Evolutionary conservation across 768 basidiomycete species (phyloP).

Genomic region (Epithele typhae): DNA sequence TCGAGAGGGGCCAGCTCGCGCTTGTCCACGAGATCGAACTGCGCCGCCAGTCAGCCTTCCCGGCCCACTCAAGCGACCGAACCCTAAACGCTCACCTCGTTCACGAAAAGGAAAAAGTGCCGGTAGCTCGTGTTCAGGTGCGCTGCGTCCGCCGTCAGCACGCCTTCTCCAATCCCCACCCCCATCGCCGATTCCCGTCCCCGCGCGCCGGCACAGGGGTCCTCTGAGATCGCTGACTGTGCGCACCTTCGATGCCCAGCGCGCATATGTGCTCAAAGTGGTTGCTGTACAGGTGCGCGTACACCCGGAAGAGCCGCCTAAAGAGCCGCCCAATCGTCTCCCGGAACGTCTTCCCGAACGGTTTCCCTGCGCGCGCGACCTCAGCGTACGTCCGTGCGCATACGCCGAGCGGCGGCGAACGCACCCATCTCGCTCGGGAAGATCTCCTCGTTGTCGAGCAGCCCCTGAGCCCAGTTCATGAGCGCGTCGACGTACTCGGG

Average conservation of each 20-base stretch:
- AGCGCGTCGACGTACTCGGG: constrained; percentile 96
- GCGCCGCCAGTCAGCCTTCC: constrained; percentile 11
- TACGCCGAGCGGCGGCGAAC: constrained; percentile 3
- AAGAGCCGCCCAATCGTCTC: constrained; percentile 90
- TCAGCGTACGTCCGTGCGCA: background rate
- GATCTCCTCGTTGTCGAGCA: constrained; percentile 86
- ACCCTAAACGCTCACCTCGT: constrained; percentile 62
- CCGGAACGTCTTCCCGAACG: constrained; percentile 87
- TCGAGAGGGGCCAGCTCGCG: constrained; percentile 94
- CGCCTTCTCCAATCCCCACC: no score
- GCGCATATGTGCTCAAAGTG: constrained; percentile 99
- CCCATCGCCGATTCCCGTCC: no score
- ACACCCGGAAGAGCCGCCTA: constrained; percentile 91
- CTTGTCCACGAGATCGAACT: constrained; percentile 95
- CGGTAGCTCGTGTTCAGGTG: constrained; percentile 98
- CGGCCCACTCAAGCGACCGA: background rate
- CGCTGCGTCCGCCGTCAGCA: constrained; percentile 42
- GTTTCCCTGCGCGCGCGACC: constrained; percentile 53
- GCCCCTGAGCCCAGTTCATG: constrained; percentile 96
- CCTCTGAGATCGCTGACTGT: background rate
- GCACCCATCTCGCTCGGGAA: constrained; percentile 96
- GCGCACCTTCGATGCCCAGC: constrained; percentile 90
- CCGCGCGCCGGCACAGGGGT: background rate
- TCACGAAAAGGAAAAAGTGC: constrained; percentile 95
- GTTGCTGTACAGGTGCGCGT: constrained; percentile 98